phyloP scores from a whole-genome alignment of 352 stramenopile genomes.

The Globisporangium sylvaticum region DNA sequence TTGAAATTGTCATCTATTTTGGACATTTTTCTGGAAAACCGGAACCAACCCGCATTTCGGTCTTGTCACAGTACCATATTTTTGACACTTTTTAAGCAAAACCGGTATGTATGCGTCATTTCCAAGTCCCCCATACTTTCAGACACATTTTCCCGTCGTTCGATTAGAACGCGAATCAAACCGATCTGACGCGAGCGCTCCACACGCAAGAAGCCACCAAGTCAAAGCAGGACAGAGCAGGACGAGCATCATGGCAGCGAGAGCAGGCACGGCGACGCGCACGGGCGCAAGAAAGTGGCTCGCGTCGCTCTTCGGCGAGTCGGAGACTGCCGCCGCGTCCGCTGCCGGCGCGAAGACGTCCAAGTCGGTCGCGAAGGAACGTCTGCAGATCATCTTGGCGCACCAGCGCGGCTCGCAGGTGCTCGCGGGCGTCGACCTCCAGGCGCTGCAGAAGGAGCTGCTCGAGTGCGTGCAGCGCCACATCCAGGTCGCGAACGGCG shows the following conservation, averaged over 20 bases:
- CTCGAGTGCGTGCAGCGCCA: slow-evolving; percentile 85
- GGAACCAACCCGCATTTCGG: too few species aligned
- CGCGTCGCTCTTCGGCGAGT: slow-evolving; percentile 65
- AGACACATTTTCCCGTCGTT: not conserved
- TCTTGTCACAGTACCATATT: too few species aligned
- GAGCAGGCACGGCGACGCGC: slow-evolving; percentile 36
- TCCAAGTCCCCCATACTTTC: not conserved
- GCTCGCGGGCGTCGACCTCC: slow-evolving; percentile 78
- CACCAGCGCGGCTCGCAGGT: slow-evolving; percentile 83
- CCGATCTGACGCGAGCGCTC: slow-evolving; percentile 2
- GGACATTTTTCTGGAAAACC: too few species aligned
- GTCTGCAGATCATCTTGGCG: slow-evolving; percentile 87
- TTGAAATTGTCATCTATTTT: too few species aligned
- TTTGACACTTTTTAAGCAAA: too few species aligned
- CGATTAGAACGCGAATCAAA: slow-evolving; percentile 1
- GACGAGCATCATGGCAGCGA: slow-evolving; percentile 35
- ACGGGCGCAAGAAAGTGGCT: slow-evolving; percentile 80
- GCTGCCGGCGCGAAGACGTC: slow-evolving; percentile 28
- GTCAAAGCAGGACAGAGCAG: not conserved
- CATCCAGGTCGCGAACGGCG: slow-evolving; percentile 82
- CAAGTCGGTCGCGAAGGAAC: slow-evolving; percentile 85
- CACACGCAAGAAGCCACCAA: not conserved
- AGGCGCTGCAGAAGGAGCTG: slow-evolving; percentile 74
- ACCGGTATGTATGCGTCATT: too few species aligned
- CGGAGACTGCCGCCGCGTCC: slow-evolving; percentile 17